Evolutionary conservation across 495 filamentous ascomycete species (phyloP).

Genomic region (Hyaloscypha bicolor): DNA sequence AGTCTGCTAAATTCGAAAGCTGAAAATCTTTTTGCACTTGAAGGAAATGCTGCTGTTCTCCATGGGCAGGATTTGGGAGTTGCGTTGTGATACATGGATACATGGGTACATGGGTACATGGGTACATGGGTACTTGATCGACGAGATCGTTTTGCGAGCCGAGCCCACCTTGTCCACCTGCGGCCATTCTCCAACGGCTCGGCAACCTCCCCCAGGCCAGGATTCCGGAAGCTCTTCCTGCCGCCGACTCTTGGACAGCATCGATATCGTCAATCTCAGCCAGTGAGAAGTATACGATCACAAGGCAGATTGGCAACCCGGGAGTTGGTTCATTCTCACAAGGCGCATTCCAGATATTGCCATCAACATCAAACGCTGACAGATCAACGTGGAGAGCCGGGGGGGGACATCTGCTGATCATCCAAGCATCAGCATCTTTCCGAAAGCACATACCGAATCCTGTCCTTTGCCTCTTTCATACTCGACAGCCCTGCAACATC

Average conservation of each 20-base stretch:
- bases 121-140: background rate
- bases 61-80: background rate
- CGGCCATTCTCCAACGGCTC: background rate
- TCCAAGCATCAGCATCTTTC: background rate
- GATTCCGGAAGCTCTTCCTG: background rate
- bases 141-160: background rate
- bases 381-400: background rate
- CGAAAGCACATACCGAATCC: background rate
- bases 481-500: background rate
- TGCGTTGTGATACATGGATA: background rate
- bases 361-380: background rate
- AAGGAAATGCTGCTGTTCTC: background rate
- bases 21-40: background rate
- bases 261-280: background rate
- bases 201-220: background rate
- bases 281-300: background rate
- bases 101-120: background rate
- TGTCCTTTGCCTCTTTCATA: background rate
- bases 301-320: background rate
- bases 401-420: background rate
- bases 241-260: background rate
- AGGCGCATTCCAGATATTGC: background rate
- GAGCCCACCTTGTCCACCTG: background rate
- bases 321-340: background rate
- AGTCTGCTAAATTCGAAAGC: background rate